Base-by-base conservation (phyloP, 305 asterid genomes). In the Fraxinus paxiana region DNA sequence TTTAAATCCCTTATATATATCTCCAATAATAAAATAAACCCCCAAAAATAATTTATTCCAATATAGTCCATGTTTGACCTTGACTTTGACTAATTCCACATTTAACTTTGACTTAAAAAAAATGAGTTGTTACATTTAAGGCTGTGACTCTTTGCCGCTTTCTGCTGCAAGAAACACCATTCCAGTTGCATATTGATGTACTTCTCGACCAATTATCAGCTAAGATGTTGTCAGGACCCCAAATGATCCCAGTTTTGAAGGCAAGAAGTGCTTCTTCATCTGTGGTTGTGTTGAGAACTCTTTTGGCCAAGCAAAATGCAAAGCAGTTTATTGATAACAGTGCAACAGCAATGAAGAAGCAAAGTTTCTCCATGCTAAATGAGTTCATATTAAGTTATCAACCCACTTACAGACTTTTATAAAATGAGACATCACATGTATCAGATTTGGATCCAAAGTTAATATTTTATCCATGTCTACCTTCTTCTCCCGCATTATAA, bases 101-200 rank as follows among this genome's bases (percentile, higher is more conserved):
- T n/a, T n/a, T n/a, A n/a, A n/a, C n/a, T n/a, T n/a, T n/a, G n/a
- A n/a, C n/a, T n/a, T n/a, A n/a, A n/a, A n/a, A n/a, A n/a, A n/a
- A n/a, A n/a, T n/a, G n/a, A n/a, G n/a, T n/a, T n/a, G n/a, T n/a
- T n/a, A 87, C 80, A 26, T 46, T 76, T 37, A 87, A 34, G 2
- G 74, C 79, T 0, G 70, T 51, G 28, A 83, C 83, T 7, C 88
- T 69, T 0, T 30, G 73, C 1, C 51, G 51, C 6, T 7, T 18
- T 5, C 4, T 1, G 13, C 73, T 37, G 30, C 88, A 85, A 0
- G 84, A 76, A 26, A 87, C 84, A 6, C 86, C 90, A 6, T 56
- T 73, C 88, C 90, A 87, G 77, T 15, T 24, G 38, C 88, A 87
- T 22, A 83, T 35, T 1, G 72, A 43, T 18, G 77, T n/a, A 18